These are phyloP conservation scores for Chrysoporthe austroafricana DNA, from an alignment of 2,329 filamentous ascomycete genomes.

Conservation along the genomic window DNA sequence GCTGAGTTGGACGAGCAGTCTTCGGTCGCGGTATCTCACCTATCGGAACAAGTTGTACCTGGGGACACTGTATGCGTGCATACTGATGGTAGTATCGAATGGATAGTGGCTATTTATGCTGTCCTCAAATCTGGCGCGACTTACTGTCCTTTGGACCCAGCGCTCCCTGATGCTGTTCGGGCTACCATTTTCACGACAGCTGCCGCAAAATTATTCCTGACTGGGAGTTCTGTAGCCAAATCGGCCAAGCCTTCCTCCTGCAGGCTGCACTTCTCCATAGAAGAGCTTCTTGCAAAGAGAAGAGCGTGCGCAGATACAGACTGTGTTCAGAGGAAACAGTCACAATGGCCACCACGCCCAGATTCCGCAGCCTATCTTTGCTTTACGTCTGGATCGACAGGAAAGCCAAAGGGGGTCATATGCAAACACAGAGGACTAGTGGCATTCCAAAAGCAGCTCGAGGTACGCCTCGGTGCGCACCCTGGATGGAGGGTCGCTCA, in stretches of 20 bases:
- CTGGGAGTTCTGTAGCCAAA: background rate
- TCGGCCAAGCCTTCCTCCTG: background rate
- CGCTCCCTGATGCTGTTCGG: background rate
- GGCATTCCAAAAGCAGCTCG: background rate
- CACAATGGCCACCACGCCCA: background rate
- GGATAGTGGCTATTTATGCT: background rate
- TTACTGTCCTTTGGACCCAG: background rate
- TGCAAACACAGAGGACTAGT: background rate
- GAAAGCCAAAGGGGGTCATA: constrained; percentile 38
- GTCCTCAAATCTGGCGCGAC: background rate
- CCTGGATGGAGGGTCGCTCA: constrained; percentile 43
- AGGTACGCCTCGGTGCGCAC: constrained; percentile 24
- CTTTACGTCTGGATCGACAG: constrained; percentile 51
- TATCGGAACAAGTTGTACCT: too few species aligned
- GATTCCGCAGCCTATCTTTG: constrained; percentile 41
- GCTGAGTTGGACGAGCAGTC: too few species aligned
- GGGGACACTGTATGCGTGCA: background rate
- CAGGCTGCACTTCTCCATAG: background rate
- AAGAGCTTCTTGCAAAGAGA: background rate
- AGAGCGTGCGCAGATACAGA: background rate
- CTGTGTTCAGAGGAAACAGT: too few species aligned
- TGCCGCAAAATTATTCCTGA: background rate
- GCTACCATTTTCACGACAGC: background rate
- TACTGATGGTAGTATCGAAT: background rate
- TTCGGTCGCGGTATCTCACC: too few species aligned